Base-by-base conservation (phyloP, 1,139 yeast species). In the Candida labiduridarum region DNA sequence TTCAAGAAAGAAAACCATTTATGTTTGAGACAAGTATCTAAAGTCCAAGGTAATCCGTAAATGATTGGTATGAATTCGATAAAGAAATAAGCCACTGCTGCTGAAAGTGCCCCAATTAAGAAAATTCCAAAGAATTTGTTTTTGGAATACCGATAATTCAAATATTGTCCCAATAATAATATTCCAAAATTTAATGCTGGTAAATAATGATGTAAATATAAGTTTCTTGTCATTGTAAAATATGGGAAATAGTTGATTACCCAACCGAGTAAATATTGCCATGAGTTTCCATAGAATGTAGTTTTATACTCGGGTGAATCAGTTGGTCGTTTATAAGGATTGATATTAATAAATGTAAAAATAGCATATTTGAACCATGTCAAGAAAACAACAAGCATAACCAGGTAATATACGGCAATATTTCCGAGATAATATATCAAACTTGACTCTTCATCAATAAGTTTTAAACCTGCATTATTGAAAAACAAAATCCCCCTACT, bases 141-240 rank as follows among this genome's bases (percentile, higher is more conserved):
- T 47, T 56, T 60, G 6, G 59, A 46, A 7, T 62, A 53, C 46
- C 69, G 71, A 52, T 65, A 68, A 48, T 74, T 76, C 25, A 66
- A 53, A 51, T 59, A 69, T 49, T 69, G 72, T 2, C 71, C 62
- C 14, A 67, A 45, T 35, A 68, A 56, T 50, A 76, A 57, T n/a
- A 73, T 65, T 19, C 65, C 56, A 52, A 76, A 73, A 52, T 65
- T 70, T 25, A 74, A 60, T 14, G 76, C 62, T 12, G 71, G 68
- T 52, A 73, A 62, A 57, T 76, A 76, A 56, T 75, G 79, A 52
- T 74, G 79, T 44, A 68, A 59, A 51, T 69, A 71, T 42, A 72
- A 56, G 47, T 71, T 71, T 48, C 78, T 59, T 12, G 59, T 46
- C 68, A 72, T 62, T 48, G 52, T 50, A 56, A 69, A 67, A 55